Evolutionary conservation across 2,329 filamentous ascomycete species (phyloP), one percentile per base, ranked within the genome.

Genomic region (Colletotrichum sp.): DNA sequence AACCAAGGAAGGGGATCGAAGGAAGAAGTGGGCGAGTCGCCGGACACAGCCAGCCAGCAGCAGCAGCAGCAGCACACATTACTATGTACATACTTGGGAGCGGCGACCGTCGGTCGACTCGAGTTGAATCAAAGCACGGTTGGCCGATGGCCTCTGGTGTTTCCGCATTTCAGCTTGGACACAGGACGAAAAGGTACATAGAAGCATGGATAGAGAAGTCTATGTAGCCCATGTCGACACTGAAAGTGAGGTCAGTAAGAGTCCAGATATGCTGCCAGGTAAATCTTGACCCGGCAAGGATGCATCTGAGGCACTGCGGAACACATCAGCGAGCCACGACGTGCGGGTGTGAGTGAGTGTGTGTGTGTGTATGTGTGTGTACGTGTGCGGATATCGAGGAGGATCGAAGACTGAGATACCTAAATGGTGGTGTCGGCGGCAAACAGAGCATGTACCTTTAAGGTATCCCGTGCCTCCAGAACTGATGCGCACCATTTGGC

Each of bases 1-100:
- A 75, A 75, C 73, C 73, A 68, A 67, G 64, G 73, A 68, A 75
- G 64, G 73, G 70, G 62, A 75, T 73, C 73, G 73, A 75, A 73
- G 70, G 64, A 75, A 73, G 70, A 75, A 73, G 73, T 65, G 70
- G 73, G 73, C 64, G 64, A 64, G 69, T 75, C 64, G 65, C 58
- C 18, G 24, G 30, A 58, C 73, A 67, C 36, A 61, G 55, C 61
- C 69, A 72, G 69, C 68, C 32, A 64, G 21, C 28, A 64, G 60
- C 34, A 64, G 21, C 28, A 64, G 60, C 34, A 43, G 61, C 36
- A 26, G 36, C 24, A 52, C 24, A 10, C 21, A 26, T 16, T 12
- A 48, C 38, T n/a, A n/a, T 48, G 38, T 18, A 52, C 26, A 48
- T 48, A 52, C n/a, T 52, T 52, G n/a, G 43, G 43, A 21, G n/a